These are phyloP conservation scores for Ceratocystis albifundus DNA, from an alignment of 2,329 filamentous ascomycete genomes.

Conservation along the genomic window DNA sequence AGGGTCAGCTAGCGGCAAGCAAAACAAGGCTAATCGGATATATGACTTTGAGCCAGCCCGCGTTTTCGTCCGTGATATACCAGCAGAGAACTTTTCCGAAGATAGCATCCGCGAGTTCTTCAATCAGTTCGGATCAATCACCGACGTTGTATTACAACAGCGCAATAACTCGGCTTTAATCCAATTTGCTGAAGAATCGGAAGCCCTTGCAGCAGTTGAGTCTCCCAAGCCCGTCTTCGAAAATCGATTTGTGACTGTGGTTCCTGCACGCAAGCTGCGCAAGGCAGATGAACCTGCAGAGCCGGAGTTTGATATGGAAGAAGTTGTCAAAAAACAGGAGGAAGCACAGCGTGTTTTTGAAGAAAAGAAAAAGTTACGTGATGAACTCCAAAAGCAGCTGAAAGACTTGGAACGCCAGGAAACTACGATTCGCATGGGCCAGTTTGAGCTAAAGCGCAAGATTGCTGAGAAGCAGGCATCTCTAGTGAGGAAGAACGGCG, in stretches of 20 bases:
- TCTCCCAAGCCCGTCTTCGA: conserved; percentile 75
- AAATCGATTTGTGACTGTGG: conserved; percentile 71
- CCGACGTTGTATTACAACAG: conserved; percentile 52
- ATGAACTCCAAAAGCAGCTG: conserved; percentile 50
- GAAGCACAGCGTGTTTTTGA: conserved; percentile 60
- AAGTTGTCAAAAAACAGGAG: conserved; percentile 55
- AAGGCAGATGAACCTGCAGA: conserved; percentile 29
- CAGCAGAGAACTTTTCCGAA: conserved; percentile 57
- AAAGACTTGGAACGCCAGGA: conserved; percentile 55
- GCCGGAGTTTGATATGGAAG: conserved; percentile 55
- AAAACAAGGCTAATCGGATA: conserved; percentile 49
- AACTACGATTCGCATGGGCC: conserved; percentile 48
- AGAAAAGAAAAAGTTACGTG: conserved; percentile 50
- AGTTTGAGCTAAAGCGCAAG: conserved; percentile 52
- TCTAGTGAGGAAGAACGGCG: conserved; percentile 30
- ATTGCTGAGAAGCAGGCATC: conserved; percentile 53
- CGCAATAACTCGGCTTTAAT: conserved; percentile 58
- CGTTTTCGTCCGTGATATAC: conserved; percentile 68
- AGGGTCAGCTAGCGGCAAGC: conserved; percentile 32
- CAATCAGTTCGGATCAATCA: conserved; percentile 55
- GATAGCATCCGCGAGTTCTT: conserved; percentile 58
- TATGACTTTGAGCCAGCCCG: conserved; percentile 52
- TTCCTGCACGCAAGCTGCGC: conserved; percentile 9
- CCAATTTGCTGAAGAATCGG: conserved; percentile 53
- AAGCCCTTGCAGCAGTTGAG: conserved; percentile 58